Percentiles rank a stretch among this genome's conserved stretches.
phyloP scores from a whole-genome alignment of 441 rosid species.

The Aquilaria agallochum region DNA sequence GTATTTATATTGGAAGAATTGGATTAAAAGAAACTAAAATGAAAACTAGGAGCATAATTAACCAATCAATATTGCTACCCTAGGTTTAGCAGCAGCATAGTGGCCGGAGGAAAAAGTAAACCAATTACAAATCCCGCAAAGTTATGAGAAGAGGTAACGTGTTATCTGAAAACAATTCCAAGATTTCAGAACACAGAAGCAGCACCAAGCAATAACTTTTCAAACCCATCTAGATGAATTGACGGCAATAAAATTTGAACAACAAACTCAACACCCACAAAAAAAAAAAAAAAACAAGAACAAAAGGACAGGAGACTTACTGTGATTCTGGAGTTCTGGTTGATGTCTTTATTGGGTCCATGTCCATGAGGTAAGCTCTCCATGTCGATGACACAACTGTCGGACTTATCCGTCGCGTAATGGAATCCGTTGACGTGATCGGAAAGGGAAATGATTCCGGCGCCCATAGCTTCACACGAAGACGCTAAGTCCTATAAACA shows the following conservation, averaged over 20 bases:
- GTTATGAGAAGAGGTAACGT: too few relatives aligned
- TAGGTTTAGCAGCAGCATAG: too few relatives aligned
- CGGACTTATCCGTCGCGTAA: constrained; percentile 40
- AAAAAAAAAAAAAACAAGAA: not conserved
- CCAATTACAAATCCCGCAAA: too few relatives aligned
- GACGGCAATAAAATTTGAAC: not conserved
- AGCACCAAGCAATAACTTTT: too few relatives aligned
- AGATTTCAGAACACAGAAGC: too few relatives aligned
- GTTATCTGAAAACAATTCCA: too few relatives aligned
- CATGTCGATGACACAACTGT: constrained; percentile 61
- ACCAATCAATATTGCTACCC: too few relatives aligned
- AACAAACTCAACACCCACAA: not conserved
- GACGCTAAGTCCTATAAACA: constrained; percentile 22
- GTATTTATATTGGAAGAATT: too few relatives aligned
- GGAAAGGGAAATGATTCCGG: constrained; percentile 30
- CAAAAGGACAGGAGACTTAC: constrained; percentile 15
- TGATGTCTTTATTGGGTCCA: constrained; percentile 19
- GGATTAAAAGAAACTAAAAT: too few relatives aligned
- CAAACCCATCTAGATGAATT: too few relatives aligned
- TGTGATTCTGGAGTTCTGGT: constrained; percentile 49
- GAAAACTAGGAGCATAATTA: too few relatives aligned
- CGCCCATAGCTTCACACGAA: constrained; percentile 16
- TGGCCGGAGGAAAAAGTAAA: too few relatives aligned
- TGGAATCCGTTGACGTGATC: constrained; percentile 44
- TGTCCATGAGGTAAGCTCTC: constrained; percentile 38